Base-by-base conservation (phyloP, 768 basidiomycete genomes). In the Russula brevipes region DNA sequence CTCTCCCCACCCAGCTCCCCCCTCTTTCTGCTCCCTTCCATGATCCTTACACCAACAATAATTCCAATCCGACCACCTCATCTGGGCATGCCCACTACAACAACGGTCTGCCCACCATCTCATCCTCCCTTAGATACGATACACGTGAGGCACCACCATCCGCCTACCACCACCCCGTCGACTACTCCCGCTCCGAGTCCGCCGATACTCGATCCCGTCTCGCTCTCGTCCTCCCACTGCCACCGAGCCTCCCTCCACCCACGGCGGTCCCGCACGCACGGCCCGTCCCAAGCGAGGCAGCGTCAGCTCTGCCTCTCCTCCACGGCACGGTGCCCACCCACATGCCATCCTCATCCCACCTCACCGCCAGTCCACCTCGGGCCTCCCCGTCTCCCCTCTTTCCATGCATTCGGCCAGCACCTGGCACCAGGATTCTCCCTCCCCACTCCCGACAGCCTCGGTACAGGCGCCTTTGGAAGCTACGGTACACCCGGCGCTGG, bases 331-430 rank as follows among this genome's bases (percentile, higher is more conserved):
- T 70, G 69, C 59, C 49, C 24, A 64, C 10, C 85, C 86, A 0
- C 85, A 86, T 66, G 86, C 86, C 10, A 89, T 91, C 71, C 76
- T 88, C 54, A 90, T 90, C 68, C 89, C 86, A 7, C 74, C 45
- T 67, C 71, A 59, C 4, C 70, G 68, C 52, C 60, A 61, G 58
- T 61, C 62, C 63, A 69, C 53, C 67, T 69, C 69, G n/a, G 61
- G 50, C 63, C 61, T 67, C 51, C 72, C 65, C 30, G 71, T 69
- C 50, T 72, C 70, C 30, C 72, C 73, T 33, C 72, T 75, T 59
- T 71, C 73, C 49, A 60, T 59, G 38, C 58, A 52, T 47, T 55
- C 56, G 7, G 61, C 65, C 50, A 65, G 63, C 6, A 53, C 64
- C 24, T 56, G 60, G 66, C 60, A 60, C 14, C 60, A 63, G 35